phyloP scores from a whole-genome alignment of 805 yeast species.

The Candida succiphila region DNA sequence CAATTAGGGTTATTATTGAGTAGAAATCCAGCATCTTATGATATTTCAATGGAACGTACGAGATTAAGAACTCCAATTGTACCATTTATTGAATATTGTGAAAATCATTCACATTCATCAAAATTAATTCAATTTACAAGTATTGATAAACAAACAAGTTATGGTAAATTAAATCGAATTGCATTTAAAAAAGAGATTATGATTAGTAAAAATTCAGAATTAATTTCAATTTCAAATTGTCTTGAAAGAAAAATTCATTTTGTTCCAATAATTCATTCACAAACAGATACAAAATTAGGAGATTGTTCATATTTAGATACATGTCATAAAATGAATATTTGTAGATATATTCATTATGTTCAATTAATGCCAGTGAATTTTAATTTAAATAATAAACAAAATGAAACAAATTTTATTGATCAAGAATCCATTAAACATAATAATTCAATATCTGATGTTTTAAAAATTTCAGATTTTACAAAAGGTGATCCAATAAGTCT shows the following conservation, averaged over 20 bases:
- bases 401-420: conserved; percentile 1
- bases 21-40: conserved; percentile 25
- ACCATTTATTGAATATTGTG: conserved; percentile 44
- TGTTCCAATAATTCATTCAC: conserved; percentile 42
- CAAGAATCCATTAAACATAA: conserved; percentile 8
- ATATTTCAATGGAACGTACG: conserved; percentile 29
- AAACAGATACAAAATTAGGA: conserved; percentile 66
- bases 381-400: conserved; percentile 3
- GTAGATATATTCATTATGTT: conserved; percentile 75
- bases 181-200: conserved; percentile 11
- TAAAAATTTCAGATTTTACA: conserved; percentile 29
- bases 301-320: conserved; percentile 94
- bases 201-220: neutral
- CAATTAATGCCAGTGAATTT: conserved; percentile 31
- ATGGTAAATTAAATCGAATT: conserved; percentile 18
- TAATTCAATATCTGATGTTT: conserved; percentile 8
- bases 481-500: conserved; percentile 34
- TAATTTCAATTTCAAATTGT: conserved; percentile 18
- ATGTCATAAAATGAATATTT: conserved; percentile 74
- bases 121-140: conserved; percentile 11
- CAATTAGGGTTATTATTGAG: conserved; percentile 16
- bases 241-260: conserved; percentile 34
- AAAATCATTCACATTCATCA: conserved; percentile 26
- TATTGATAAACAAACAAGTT: conserved; percentile 16
- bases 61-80: conserved; percentile 25